Conservation (phyloP, 345 rosid species). For the Brassica incana region DNA sequence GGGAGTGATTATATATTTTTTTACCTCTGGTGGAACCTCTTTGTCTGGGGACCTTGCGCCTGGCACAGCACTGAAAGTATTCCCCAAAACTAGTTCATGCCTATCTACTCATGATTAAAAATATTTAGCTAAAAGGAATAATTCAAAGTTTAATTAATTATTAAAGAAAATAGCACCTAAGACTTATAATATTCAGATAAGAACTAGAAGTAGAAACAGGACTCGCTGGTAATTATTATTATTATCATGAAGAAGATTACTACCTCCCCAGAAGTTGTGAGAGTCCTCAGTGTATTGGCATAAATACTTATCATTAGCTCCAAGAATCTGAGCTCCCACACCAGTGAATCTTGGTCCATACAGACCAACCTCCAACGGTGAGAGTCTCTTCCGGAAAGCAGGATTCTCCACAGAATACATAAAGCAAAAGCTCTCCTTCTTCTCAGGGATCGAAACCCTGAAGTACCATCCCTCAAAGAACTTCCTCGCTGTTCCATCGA, state of each 20-base stretch:
- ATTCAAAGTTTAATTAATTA: neutral
- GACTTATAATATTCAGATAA: neutral
- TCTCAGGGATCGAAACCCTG: slow-evolving; percentile 83
- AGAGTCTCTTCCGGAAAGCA: slow-evolving; percentile 54
- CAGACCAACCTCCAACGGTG: slow-evolving; percentile 53
- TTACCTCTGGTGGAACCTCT: slow-evolving; percentile 89
- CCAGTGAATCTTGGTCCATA: slow-evolving; percentile 79
- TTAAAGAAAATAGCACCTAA: slow-evolving; percentile 5
- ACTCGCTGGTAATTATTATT: too few relatives aligned
- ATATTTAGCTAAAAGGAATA: too few relatives aligned
- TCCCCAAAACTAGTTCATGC: slow-evolving; percentile 83
- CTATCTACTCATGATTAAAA: slow-evolving; percentile 55
- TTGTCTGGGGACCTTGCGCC: slow-evolving; percentile 58
- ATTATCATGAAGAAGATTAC: slow-evolving; percentile 42
- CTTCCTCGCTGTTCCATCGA: slow-evolving; percentile 66
- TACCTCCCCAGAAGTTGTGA: slow-evolving; percentile 91
- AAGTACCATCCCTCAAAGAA: slow-evolving; percentile 99
- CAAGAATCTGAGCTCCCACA: slow-evolving; percentile 93
- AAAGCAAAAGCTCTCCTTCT: slow-evolving; percentile 85
- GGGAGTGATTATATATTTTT: neutral
- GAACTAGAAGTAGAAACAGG: neutral
- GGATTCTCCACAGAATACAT: slow-evolving; percentile 94
- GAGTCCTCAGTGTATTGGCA: slow-evolving; percentile 73
- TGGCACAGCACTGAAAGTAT: slow-evolving; percentile 62
- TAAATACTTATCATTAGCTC: slow-evolving; percentile 79